Conservation (phyloP, 2,329 filamentous ascomycete species). For the Xylaria sp. region DNA sequence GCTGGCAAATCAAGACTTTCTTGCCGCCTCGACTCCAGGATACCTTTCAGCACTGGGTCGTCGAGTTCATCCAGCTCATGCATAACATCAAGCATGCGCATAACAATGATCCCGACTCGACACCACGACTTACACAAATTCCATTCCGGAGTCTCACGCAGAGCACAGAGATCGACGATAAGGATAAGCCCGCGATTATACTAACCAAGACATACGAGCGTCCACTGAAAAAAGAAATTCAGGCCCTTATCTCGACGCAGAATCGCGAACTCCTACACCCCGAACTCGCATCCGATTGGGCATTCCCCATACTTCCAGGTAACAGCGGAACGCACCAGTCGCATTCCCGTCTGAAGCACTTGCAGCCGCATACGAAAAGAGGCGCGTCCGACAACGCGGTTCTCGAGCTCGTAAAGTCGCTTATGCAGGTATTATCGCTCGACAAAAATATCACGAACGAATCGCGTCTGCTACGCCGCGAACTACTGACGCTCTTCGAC, state of each 20-base stretch:
- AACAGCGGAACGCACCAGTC: conserved; percentile 46
- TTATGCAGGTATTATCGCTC: conserved; percentile 87
- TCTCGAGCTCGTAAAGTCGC: conserved; percentile 82
- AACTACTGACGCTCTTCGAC: conserved; percentile 84
- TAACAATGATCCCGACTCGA: conserved; percentile 45
- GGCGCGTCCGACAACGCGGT: conserved; percentile 56
- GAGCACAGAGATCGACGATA: conserved; percentile 47
- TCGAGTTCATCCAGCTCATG: conserved; percentile 95
- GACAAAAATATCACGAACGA: conserved; percentile 89
- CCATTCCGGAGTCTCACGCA: conserved; percentile 48
- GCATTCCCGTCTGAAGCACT: conserved; percentile 31
- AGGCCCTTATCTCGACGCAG: conserved; percentile 74
- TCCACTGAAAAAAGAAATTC: conserved; percentile 83
- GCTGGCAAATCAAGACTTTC: conserved; percentile 95
- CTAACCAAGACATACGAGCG: conserved; percentile 81
- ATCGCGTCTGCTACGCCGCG: conserved; percentile 80
- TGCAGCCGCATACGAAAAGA: conserved; percentile 32
- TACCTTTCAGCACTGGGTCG: conserved; percentile 84
- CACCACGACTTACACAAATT: conserved; percentile 53
- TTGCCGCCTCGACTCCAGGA: conserved; percentile 74
- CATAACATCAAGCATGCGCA: conserved; percentile 71
- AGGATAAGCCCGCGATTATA: conserved; percentile 59
- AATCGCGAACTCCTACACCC: conserved; percentile 85
- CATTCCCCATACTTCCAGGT: conserved; percentile 74
- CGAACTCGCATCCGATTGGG: conserved; percentile 80